Evolutionary conservation across 1,284 basidiomycete species (phyloP), one percentile per base, ranked within the genome.

Genomic region (Ceratobasidium sp.): DNA sequence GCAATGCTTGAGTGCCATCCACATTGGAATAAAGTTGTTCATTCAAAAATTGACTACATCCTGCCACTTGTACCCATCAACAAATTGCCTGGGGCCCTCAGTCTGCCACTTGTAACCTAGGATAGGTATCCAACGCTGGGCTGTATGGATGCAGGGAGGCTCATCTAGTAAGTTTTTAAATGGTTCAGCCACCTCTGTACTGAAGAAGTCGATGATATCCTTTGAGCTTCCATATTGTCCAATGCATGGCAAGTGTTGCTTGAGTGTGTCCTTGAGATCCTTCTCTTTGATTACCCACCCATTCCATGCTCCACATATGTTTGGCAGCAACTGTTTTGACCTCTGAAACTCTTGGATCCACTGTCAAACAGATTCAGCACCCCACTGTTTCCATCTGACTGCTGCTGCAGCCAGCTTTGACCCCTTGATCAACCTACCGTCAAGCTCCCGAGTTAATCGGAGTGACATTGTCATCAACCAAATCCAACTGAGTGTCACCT

Each of bases 21-120:
- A 37, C 34, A 49, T 37, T 2, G 77, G 77, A 13, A 78, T 25
- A 43, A 73, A 78, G 7, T 66, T 37, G 2, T 56, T 71, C 46
- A 71, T 54, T 8, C 76, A 40, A 64, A 77, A 78, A 29, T 64
- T 44, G 11, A 77, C 76, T 15, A 78, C 77, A 73, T 78, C 77
- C 34, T 43, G 29, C 3, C 67, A 61, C 25, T 56, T n/a, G 32
- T 67, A 44, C 22, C 65, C 65, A 67, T 67, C 65, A 8, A 25
- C 44, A 67, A 67, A 67, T 34, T 25, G 17, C 44, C 44, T 25
- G 17, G 22, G 65, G 9, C 22, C 11, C 44, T 51, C 43, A 29
- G 6, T 51, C 44, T 6, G 32, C 65, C 65, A 67, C 25, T 43
- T 51, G 29, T 67, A 67, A 7, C 65, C 65, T 25, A 67, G n/a